Percentiles rank a stretch among this genome's conserved stretches.
These are phyloP conservation scores for Rhizoclosmatium sp. DNA, from an alignment of 192 early-diverging fungal species.

Conservation along the genomic window DNA sequence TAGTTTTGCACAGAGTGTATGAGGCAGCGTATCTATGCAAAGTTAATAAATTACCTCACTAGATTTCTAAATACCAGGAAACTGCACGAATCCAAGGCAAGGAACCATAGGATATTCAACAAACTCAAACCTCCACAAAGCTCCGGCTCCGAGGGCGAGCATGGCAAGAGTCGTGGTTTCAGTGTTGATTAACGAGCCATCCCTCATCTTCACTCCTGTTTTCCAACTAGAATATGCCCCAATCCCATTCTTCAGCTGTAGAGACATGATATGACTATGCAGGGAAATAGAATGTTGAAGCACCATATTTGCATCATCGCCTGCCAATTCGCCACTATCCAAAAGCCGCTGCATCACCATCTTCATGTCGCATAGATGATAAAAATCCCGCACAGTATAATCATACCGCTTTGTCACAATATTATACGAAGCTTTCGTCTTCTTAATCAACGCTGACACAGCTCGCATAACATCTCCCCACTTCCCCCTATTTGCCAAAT, in stretches of 20 bases:
- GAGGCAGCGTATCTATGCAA: background rate
- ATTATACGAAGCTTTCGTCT: background rate
- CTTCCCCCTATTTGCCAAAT: slow-evolving; percentile 7
- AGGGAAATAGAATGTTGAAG: slow-evolving; percentile 1
- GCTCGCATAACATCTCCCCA: background rate
- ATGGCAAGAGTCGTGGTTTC: slow-evolving; percentile 23
- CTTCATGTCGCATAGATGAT: slow-evolving; percentile 30
- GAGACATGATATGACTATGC: background rate
- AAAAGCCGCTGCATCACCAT: slow-evolving; percentile 12
- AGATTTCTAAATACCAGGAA: slow-evolving; percentile 1
- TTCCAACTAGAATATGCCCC: slow-evolving; percentile 7
- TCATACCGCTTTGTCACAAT: background rate
- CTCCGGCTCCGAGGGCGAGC: slow-evolving; percentile 18
- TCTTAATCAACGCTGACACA: background rate
- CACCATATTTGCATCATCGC: too few species aligned
- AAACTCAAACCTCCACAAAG: slow-evolving; percentile 25
- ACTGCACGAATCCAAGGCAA: background rate
- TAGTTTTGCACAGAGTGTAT: background rate
- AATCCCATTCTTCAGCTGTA: background rate
- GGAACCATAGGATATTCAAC: slow-evolving; percentile 10
- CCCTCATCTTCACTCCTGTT: slow-evolving; percentile 7
- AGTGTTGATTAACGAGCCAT: slow-evolving; percentile 20
- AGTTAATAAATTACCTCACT: background rate
- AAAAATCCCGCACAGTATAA: slow-evolving; percentile 15
- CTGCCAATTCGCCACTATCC: slow-evolving; percentile 8